Percentiles rank a stretch among this genome's conserved stretches.
phyloP scores from a whole-genome alignment of 2,329 filamentous ascomycete species.

The Alternaria sp. region DNA sequence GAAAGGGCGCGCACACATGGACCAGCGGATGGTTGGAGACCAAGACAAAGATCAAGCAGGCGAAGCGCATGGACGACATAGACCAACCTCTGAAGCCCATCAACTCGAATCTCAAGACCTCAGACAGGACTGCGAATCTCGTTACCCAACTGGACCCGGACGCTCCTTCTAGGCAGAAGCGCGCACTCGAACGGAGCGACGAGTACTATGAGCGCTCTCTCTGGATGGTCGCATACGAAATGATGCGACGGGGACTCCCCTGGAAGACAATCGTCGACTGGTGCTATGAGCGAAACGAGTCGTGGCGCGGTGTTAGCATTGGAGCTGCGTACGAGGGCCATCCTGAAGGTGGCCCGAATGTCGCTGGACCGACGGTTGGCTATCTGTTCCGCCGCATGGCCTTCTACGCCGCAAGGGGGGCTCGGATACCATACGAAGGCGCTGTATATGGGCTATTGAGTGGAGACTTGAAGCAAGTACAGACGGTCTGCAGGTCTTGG shows the following conservation, averaged over 20 bases:
- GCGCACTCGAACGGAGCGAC: conserved; percentile 80
- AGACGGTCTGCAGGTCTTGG: conserved; percentile 77
- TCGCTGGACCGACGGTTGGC: conserved; percentile 50
- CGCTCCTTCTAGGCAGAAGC: conserved; percentile 78
- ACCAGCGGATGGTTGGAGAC: conserved; percentile 93
- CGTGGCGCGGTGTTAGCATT: conserved; percentile 86
- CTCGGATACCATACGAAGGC: conserved; percentile 77
- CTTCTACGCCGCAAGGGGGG: conserved; percentile 72
- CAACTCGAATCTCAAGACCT: conserved; percentile 57
- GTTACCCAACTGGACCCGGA: conserved; percentile 93
- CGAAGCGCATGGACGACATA: conserved; percentile 72
- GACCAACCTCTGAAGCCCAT: conserved; percentile 35
- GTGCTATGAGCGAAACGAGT: conserved; percentile 84
- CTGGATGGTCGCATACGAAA: conserved; percentile 93
- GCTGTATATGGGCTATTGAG: conserved; percentile 91
- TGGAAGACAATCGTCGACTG: conserved; percentile 79
- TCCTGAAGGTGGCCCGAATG: conserved; percentile 48
- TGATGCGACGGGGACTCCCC: conserved; percentile 82
- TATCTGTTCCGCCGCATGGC: conserved; percentile 79
- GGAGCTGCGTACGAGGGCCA: conserved; percentile 67
- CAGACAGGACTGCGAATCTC: conserved; percentile 63
- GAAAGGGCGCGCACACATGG: conserved; percentile 69
- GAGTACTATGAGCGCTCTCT: conserved; percentile 88
- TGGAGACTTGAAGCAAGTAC: conserved; percentile 79
- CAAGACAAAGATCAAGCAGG: conserved; percentile 84